These are phyloP conservation scores for Gryganskiella cystojenkinii DNA, from an alignment of 192 early-diverging fungal genomes.

Conservation along the genomic window DNA sequence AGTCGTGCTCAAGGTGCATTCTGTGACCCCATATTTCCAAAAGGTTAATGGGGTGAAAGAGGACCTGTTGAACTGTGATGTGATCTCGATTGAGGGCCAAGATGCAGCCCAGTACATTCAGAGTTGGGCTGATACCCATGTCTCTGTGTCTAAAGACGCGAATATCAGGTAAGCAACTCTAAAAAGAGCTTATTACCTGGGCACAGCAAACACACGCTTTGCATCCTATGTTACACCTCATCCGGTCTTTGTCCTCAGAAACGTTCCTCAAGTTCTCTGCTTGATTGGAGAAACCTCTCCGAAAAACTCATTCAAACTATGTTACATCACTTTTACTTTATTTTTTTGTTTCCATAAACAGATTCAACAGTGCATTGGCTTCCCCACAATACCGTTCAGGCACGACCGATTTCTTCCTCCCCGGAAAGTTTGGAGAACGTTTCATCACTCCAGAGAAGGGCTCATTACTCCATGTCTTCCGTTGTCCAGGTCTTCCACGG, in stretches of 20 bases:
- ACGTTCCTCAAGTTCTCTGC: too few species aligned
- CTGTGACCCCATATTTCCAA: constrained; percentile 9
- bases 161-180: constrained; percentile 36
- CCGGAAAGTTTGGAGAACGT: constrained; percentile 26
- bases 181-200: too few species aligned
- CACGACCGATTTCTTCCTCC: constrained; percentile 12
- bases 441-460: constrained; percentile 11
- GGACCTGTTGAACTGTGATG: constrained; percentile 29
- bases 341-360: neutral
- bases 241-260: too few species aligned
- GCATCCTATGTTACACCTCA: too few species aligned
- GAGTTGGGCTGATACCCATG: constrained; percentile 23
- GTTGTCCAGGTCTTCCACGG: constrained; percentile 1
- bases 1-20: constrained; percentile 27
- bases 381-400: constrained; percentile 20
- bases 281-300: too few species aligned
- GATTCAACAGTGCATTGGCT: constrained; percentile 33
- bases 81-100: constrained; percentile 15
- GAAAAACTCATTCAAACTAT: neutral
- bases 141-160: constrained; percentile 32
- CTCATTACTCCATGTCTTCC: constrained; percentile 4
- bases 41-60: constrained; percentile 2
- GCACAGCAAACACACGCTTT: too few species aligned
- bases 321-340: neutral
- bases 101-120: constrained; percentile 33